phyloP scores from a whole-genome alignment of 2,329 filamentous ascomycete species.

The Paradendryphiella salina region DNA sequence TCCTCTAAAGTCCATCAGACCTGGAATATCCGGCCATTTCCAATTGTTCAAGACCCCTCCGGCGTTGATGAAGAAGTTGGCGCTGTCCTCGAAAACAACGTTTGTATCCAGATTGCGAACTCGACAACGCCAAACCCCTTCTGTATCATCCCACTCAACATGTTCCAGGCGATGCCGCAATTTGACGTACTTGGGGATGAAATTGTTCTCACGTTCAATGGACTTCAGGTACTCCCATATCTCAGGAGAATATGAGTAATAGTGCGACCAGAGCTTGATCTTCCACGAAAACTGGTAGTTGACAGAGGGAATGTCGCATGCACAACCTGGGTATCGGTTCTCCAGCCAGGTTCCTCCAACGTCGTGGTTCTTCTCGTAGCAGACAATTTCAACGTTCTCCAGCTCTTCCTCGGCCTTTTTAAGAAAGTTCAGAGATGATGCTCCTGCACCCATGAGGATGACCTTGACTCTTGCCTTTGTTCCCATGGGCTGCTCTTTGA shows the following conservation, averaged over 20 bases:
- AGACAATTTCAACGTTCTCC: conserved; percentile 46
- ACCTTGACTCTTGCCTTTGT: conserved; percentile 48
- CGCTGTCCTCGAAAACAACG: conserved; percentile 22
- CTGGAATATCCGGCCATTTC: conserved; percentile 51
- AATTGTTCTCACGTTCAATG: conserved; percentile 43
- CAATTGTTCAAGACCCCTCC: conserved; percentile 36
- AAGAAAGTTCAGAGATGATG: conserved; percentile 49
- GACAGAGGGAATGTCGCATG: conserved; percentile 37
- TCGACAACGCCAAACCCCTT: conserved; percentile 22
- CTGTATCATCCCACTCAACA: conserved; percentile 22
- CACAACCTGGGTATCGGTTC: conserved; percentile 50
- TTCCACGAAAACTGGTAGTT: conserved; percentile 55
- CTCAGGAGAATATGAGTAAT: conserved; percentile 53
- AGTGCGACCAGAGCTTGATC: conserved; percentile 51
- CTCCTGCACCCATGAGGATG: conserved; percentile 51
- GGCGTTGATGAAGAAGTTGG: conserved; percentile 32
- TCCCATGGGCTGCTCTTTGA: conserved; percentile 51
- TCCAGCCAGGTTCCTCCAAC: conserved; percentile 51
- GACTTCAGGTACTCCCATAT: conserved; percentile 56
- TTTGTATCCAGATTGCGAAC: conserved; percentile 21
- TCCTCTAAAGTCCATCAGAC: conserved; percentile 47
- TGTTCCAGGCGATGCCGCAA: conserved; percentile 23
- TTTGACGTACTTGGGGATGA: conserved; percentile 36
- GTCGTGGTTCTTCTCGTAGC: conserved; percentile 49
- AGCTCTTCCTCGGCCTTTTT: conserved; percentile 51